Evolutionary conservation across 2,329 filamentous ascomycete species (phyloP).

Genomic region (Cyclaneusma minus): DNA sequence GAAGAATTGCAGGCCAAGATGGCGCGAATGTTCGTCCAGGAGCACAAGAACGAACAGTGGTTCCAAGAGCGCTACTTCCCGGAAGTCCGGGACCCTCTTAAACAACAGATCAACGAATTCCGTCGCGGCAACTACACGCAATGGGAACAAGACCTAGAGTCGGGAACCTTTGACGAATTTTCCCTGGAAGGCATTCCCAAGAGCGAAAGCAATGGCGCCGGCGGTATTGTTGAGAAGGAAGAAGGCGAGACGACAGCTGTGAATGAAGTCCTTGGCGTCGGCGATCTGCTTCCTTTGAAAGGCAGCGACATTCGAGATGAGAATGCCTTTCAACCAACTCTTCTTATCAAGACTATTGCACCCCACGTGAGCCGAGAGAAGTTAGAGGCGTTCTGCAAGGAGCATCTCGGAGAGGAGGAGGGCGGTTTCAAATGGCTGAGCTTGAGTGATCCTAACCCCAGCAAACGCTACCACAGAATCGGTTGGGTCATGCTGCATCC

Average conservation of each 20-base stretch:
- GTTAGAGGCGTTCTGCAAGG: conserved; percentile 85
- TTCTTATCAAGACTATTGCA: conserved; percentile 95
- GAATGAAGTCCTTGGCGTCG: conserved; percentile 83
- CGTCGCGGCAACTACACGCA: conserved; percentile 65
- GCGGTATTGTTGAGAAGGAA: conserved; percentile 80
- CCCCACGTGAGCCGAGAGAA: conserved; percentile 90
- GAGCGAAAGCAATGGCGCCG: conserved; percentile 75
- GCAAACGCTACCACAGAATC: conserved; percentile 93
- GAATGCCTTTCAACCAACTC: conserved; percentile 71
- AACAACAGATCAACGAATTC: conserved; percentile 62
- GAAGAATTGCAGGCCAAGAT: conserved; percentile 60
- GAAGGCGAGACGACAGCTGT: conserved; percentile 86
- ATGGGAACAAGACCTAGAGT: conserved; percentile 79
- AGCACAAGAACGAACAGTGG: conserved; percentile 95
- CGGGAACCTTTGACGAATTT: conserved; percentile 83
- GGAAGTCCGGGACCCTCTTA: conserved; percentile 62
- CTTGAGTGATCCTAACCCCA: conserved; percentile 88
- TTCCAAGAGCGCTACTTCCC: conserved; percentile 90
- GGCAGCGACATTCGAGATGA: conserved; percentile 84
- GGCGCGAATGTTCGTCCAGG: conserved; percentile 77
- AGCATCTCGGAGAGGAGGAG: conserved; percentile 79
- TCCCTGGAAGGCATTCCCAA: conserved; percentile 89
- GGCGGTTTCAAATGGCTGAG: conserved; percentile 94
- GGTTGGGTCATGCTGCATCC: conserved; percentile 96
- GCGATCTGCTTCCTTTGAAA: conserved; percentile 71